Evolutionary conservation across 73 alveolate species (phyloP).

Genomic region (Symbiodinium pilosum): DNA sequence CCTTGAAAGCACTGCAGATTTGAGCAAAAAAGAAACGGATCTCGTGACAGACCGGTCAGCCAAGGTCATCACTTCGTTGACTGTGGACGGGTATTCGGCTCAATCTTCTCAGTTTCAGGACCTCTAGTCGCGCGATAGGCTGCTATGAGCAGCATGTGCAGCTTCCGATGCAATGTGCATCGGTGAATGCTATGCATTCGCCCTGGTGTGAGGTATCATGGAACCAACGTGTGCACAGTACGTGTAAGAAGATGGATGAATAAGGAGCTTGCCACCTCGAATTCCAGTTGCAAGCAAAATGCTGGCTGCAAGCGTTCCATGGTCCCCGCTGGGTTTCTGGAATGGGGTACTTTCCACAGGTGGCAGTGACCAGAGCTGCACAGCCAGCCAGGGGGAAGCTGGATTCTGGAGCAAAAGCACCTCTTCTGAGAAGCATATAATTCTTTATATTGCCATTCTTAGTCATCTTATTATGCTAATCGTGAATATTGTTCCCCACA

Average conservation of each 20-base stretch:
- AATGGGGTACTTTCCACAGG: background rate
- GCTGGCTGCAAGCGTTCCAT: background rate
- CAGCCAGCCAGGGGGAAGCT: background rate
- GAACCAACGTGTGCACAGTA: no score
- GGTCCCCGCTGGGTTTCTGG: background rate
- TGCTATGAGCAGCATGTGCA: background rate
- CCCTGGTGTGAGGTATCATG: background rate
- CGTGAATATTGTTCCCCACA: no score
- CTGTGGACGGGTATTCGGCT: background rate
- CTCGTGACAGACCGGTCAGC: no score
- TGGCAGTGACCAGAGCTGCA: slow-evolving; percentile 5
- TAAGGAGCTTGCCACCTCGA: no score
- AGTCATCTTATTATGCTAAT: no score
- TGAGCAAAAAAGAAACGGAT: no score
- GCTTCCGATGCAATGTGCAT: background rate
- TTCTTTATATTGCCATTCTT: no score
- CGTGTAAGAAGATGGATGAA: no score
- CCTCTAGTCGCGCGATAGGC: background rate
- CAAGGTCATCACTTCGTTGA: background rate
- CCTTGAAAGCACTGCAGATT: no score
- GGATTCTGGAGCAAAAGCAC: background rate
- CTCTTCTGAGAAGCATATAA: no score
- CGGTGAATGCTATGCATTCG: slow-evolving; percentile 5
- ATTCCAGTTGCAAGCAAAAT: no score
- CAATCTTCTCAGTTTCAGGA: background rate